Percentiles rank a stretch among this genome's conserved stretches.
Conservation (phyloP, 441 rosid species). For the Populus tomentosa region DNA sequence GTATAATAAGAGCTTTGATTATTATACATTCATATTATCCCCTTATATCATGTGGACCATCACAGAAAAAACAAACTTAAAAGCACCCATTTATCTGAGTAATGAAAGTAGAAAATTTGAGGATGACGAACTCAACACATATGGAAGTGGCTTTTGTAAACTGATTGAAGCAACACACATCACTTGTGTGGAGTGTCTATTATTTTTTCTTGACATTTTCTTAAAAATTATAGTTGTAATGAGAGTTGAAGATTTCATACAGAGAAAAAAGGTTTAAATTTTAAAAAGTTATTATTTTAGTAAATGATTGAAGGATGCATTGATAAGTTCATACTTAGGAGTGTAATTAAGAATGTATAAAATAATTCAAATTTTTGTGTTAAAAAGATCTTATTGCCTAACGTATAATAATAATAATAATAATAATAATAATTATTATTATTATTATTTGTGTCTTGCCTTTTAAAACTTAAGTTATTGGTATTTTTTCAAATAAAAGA, state of each 20-base stretch:
- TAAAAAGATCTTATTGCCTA: neutral
- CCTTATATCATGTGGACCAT: neutral
- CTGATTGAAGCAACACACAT: neutral
- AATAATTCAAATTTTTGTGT: too few relatives aligned
- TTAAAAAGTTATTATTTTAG: neutral
- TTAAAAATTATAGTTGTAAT: neutral
- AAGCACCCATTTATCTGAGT: too few relatives aligned
- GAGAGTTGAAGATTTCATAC: neutral
- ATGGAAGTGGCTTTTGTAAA: too few relatives aligned
- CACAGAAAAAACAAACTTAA: neutral
- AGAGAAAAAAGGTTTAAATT: too few relatives aligned
- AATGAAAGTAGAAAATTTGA: neutral
- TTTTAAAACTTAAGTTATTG: too few relatives aligned
- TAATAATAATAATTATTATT: too few relatives aligned
- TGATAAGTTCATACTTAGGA: neutral
- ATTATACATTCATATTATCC: neutral
- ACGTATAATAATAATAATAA: too few relatives aligned
- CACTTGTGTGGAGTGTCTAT: neutral
- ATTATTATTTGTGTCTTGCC: too few relatives aligned
- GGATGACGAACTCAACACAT: neutral
- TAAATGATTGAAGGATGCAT: neutral
- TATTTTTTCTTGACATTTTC: neutral
- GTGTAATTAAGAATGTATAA: neutral
- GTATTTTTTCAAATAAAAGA: too few relatives aligned
- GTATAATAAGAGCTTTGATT: neutral